Percentiles rank a stretch among this genome's conserved stretches.
phyloP scores from a whole-genome alignment of 352 stramenopile genomes.

The Phytophthora multivora region DNA sequence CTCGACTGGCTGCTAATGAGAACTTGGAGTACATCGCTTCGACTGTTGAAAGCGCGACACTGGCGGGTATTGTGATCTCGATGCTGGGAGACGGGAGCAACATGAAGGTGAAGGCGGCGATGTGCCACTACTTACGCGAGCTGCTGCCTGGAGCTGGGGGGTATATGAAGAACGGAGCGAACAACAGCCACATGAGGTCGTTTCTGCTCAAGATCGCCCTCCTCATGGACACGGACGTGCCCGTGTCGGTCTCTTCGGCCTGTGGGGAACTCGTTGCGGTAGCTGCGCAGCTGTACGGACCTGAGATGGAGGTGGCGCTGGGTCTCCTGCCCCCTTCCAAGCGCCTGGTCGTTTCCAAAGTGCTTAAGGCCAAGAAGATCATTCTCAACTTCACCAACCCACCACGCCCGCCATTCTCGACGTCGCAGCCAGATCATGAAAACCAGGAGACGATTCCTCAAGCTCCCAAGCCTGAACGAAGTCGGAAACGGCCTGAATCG shows the following conservation, averaged over 20 bases:
- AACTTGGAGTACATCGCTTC: conserved; percentile 64
- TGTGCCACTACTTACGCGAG: conserved; percentile 71
- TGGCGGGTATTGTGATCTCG: conserved; percentile 57
- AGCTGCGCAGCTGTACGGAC: conserved; percentile 46
- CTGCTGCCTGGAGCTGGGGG: conserved; percentile 53
- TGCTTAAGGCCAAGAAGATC: conserved; percentile 67
- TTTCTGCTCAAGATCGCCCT: conserved; percentile 76
- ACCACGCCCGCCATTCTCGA: conserved; percentile 14
- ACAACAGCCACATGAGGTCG: conserved; percentile 68
- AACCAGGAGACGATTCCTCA: conserved; percentile 16
- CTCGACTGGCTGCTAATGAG: conserved; percentile 53
- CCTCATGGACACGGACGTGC: conserved; percentile 63
- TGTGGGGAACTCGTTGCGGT: conserved; percentile 67
- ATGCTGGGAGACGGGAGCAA: conserved; percentile 76
- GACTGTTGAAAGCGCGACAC: conserved; percentile 49
- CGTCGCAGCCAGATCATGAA: conserved; percentile 18
- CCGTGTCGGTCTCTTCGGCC: conserved; percentile 58
- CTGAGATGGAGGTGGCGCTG: conserved; percentile 60
- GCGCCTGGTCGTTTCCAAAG: conserved; percentile 49
- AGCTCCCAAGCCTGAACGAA: conserved; percentile 33
- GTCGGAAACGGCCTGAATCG: conserved; percentile 57
- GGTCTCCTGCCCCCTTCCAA: conserved; percentile 65
- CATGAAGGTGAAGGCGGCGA: conserved; percentile 75
- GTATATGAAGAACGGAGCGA: conserved; percentile 68
- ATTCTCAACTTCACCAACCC: conserved; percentile 39